Evolutionary conservation across 495 filamentous ascomycete species (phyloP), one percentile per base, ranked within the genome.

Genomic region (Penicillium turbatum): DNA sequence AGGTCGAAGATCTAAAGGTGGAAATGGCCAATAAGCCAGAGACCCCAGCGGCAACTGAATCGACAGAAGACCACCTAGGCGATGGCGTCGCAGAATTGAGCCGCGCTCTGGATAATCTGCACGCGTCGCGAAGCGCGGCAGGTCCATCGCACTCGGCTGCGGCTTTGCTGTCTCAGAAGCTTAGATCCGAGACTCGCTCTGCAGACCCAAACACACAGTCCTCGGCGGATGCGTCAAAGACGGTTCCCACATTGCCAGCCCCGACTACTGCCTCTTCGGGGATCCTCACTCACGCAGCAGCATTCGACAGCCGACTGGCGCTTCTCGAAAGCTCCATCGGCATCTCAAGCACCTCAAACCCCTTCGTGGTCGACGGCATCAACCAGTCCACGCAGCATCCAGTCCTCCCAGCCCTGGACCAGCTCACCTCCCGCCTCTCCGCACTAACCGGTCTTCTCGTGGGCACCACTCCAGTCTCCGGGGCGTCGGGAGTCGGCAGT

Each of bases 241-340:
- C 55, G 9, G 42, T 44, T 0, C 34, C 61, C 8, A 46, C 56
- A 21, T 19, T 55, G 30, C 12, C 46, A 15, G 31, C 48, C 12
- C 53, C 51, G 6, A 35, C 41, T 42, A 32, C 50, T 78, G 75
- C 54, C 76, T 82, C 60, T 71, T 76, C 55, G 71, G 87, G 42
- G 63, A 72, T 86, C 16, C 79, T 97, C 11, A 82, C 86, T 16
- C 87, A 89, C 62, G 89, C 89, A 6, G 89, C 91, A 21, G 88
- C 92, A 51, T 95, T 97, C 55, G 93, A 97, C 64, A 74, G 79
- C 30, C 85, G 93, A 5, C 78, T 99, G 3, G 73, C 86, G 0
- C 62, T 85, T 7, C 74, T 99, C 30, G 93, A 99, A 71, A 84
- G 83, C 44, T 80, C 85, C 2, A 81, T 97, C 41, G 95, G 95